Percentiles rank a stretch among this genome's conserved stretches.
These are phyloP conservation scores for Nothomitra cinnamomea DNA, from an alignment of 2,329 filamentous ascomycete species.

Conservation along the genomic window DNA sequence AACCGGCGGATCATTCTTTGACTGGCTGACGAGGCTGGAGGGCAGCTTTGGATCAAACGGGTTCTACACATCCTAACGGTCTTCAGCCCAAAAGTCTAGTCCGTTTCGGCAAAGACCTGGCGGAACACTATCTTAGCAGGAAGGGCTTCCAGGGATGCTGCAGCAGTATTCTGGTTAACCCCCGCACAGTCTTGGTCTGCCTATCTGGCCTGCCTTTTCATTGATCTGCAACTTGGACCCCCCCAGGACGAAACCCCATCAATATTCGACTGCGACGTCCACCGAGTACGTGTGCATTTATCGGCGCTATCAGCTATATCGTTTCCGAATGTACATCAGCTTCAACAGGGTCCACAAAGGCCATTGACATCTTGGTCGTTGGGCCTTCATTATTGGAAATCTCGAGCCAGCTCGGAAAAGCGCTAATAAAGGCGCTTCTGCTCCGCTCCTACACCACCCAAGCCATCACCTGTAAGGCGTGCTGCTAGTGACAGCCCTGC, in stretches of 20 bases:
- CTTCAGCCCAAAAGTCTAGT: background rate
- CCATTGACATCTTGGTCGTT: background rate
- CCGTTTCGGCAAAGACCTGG: background rate
- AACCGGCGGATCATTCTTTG: background rate
- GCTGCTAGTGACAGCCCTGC: background rate
- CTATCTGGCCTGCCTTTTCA: background rate
- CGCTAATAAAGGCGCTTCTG: background rate
- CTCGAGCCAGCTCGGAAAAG: background rate
- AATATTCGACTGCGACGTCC: background rate
- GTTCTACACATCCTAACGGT: background rate
- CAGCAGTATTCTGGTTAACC: background rate
- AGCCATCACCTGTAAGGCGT: background rate
- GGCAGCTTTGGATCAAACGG: background rate
- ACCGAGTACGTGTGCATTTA: background rate
- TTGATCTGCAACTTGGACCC: background rate
- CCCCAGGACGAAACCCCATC: background rate
- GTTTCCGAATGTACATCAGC: background rate
- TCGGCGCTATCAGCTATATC: background rate
- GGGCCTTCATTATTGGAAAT: background rate
- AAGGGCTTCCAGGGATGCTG: constrained; percentile 1
- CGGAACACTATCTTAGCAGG: background rate
- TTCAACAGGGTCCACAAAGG: background rate
- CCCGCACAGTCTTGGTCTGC: background rate
- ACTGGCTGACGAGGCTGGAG: background rate
- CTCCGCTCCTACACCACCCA: background rate